A percentile compares a stretch with the other conserved stretches of the same genome.
Conservation (phyloP, 2,329 filamentous ascomycete species). For the Pseudocercospora eumusae region DNA sequence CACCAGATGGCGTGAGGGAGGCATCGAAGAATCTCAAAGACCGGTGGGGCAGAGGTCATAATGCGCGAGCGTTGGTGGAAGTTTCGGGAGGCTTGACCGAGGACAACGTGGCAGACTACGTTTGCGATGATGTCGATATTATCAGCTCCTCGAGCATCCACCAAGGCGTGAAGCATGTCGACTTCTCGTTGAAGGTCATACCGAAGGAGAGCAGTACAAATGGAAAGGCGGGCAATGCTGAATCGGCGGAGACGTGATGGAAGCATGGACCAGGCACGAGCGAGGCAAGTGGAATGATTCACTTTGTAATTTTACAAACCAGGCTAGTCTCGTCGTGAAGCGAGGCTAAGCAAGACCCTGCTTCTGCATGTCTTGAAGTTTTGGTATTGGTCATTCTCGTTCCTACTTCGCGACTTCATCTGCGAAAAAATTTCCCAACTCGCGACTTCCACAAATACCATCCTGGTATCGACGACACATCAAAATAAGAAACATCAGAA, state of each 20-base stretch:
- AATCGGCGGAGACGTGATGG: constrained; percentile 27
- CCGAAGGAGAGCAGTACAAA: constrained; percentile 41
- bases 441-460: background rate
- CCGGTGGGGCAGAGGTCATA: constrained; percentile 69
- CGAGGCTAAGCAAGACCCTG: constrained; percentile 4
- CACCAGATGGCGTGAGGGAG: constrained; percentile 70
- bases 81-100: constrained; percentile 87
- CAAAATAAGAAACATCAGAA: background rate
- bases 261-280: background rate
- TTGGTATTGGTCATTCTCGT: background rate
- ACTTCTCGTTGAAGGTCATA: constrained; percentile 91
- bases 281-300: constrained; percentile 8
- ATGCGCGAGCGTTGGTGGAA: constrained; percentile 70
- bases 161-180: constrained; percentile 88
- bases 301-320: constrained; percentile 9
- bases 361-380: background rate
- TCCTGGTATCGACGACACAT: background rate
- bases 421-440: background rate
- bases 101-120: constrained; percentile 79
- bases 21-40: constrained; percentile 76
- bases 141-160: constrained; percentile 96
- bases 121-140: constrained; percentile 84
- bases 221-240: constrained; percentile 31
- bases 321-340: constrained; percentile 5
- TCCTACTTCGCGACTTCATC: constrained; percentile 1